A percentile compares a stretch with the other conserved stretches of the same genome.
Conservation (phyloP, 371 early-diverging fungal genomes). For the Saksenaea vasiformis region DNA sequence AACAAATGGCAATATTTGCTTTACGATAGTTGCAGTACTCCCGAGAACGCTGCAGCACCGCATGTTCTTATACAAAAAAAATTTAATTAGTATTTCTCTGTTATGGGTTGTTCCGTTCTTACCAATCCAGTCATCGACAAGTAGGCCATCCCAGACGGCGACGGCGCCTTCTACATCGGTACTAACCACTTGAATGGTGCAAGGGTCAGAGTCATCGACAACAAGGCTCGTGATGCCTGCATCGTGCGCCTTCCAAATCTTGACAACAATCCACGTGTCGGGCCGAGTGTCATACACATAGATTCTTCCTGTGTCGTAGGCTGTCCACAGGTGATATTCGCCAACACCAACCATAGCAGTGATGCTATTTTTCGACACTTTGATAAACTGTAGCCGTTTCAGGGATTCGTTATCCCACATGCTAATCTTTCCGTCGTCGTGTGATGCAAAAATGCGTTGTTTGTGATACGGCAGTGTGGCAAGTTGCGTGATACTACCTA, state of each 20-base stretch:
- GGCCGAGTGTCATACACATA: constrained; percentile 70
- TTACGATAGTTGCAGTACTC: constrained; percentile 65
- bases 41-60: constrained; percentile 42
- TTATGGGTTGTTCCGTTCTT: no score
- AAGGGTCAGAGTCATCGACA: constrained; percentile 56
- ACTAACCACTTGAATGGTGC: constrained; percentile 57
- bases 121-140: constrained; percentile 70
- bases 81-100: no score
- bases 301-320: constrained; percentile 79
- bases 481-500: constrained; percentile 65
- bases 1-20: constrained; percentile 67
- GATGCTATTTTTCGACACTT: constrained; percentile 70
- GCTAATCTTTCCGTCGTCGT: constrained; percentile 81
- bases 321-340: constrained; percentile 76
- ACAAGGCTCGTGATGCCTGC: constrained; percentile 55
- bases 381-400: constrained; percentile 49
- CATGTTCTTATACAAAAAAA: constrained; percentile 14
- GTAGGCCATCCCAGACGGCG: constrained; percentile 74
- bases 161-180: constrained; percentile 66
- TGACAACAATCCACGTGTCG: constrained; percentile 62
- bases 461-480: constrained; percentile 50
- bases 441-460: constrained; percentile 65
- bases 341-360: constrained; percentile 63
- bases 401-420: constrained; percentile 66
- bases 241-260: constrained; percentile 73